Evolutionary conservation across 305 asterid species (phyloP).

Genomic region (Fraxinus nigra): DNA sequence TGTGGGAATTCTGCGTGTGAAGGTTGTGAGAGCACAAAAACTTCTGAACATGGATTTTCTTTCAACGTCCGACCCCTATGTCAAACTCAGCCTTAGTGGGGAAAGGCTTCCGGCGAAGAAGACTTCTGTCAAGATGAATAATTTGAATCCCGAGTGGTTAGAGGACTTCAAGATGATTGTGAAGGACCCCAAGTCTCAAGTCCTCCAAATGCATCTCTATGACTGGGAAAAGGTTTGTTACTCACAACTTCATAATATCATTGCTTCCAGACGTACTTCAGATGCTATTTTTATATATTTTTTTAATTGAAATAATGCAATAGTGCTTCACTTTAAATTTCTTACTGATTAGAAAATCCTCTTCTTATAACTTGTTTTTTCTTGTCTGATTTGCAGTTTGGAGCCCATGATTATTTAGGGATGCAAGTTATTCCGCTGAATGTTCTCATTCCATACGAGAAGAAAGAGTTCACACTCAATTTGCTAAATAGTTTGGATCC

Average conservation of each 20-base stretch:
- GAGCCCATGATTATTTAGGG: constrained; percentile 79
- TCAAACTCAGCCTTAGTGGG: constrained; percentile 62
- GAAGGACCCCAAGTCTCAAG: constrained; percentile 68
- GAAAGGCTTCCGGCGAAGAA: constrained; percentile 60
- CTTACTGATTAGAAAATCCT: not conserved
- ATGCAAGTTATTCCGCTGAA: constrained; percentile 66
- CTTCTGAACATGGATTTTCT: constrained; percentile 70
- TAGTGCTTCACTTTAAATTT: not conserved
- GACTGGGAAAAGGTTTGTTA: constrained; percentile 82
- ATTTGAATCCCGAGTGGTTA: constrained; percentile 70
- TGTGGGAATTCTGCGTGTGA: constrained; percentile 75
- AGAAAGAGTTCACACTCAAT: constrained; percentile 40
- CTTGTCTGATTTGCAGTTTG: constrained; percentile 45
- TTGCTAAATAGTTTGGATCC: constrained; percentile 55
- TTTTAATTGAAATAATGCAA: not conserved
- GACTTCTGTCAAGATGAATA: constrained; percentile 65
- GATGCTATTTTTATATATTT: not conserved
- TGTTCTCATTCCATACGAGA: constrained; percentile 54
- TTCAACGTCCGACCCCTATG: constrained; percentile 74
- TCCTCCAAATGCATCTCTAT: constrained; percentile 51
- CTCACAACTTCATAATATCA: not conserved
- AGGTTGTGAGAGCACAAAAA: constrained; percentile 57
- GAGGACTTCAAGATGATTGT: constrained; percentile 75
- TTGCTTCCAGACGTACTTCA: not conserved
- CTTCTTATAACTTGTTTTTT: not conserved